Evolutionary conservation across 2,329 filamentous ascomycete species (phyloP), one percentile per base, ranked within the genome.

Genomic region (Tympanopsis confertula): DNA sequence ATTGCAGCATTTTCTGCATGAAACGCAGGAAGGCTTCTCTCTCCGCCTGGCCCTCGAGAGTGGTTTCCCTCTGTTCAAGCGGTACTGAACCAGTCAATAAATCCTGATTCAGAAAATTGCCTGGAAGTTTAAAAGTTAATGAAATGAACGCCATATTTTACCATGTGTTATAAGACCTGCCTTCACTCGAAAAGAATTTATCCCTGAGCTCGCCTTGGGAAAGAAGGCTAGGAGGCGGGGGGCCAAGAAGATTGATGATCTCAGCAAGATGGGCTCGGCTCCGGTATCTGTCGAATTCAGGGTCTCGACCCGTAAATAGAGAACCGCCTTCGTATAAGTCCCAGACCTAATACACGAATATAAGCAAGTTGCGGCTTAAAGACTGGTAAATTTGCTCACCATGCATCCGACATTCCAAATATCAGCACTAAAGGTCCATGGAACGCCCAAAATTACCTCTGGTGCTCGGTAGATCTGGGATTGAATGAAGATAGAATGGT

Each of bases 391-490:
- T 14, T 22, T 35, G 29, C 58, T 52, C 53, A 69, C 65, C 67
- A 71, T 60, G 39, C 61, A 65, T 7, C 66, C 67, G 3, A 58
- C 55, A 39, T 66, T 69, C 68, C 68, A 74, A 38, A 74, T 64
- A 49, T 74, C 68, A 13, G 67, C 53, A n/a, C 56, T 52, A 37
- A 62, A 66, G 0, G 52, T 52, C 68, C 67, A 73, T 2, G 59
- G 56, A 3, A 45, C 52, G 45, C 56, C 45, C 1, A 73, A 40
- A 4, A 71, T 67, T 5, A 71, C 65, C 42, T 74, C 62, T 0
- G 61, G 61, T 2, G 58, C 51, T 35, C 63, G 46, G 45, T 66
- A 66, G 5, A 59, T 42, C 12, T 56, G 43, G 1, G 63, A 63
- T 39, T 66, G 62, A 2, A 62, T 45, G 29, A 60, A 53, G 4